Base-by-base conservation (phyloP, 2,329 filamentous ascomycete species). In the Verticillium dahliae region DNA sequence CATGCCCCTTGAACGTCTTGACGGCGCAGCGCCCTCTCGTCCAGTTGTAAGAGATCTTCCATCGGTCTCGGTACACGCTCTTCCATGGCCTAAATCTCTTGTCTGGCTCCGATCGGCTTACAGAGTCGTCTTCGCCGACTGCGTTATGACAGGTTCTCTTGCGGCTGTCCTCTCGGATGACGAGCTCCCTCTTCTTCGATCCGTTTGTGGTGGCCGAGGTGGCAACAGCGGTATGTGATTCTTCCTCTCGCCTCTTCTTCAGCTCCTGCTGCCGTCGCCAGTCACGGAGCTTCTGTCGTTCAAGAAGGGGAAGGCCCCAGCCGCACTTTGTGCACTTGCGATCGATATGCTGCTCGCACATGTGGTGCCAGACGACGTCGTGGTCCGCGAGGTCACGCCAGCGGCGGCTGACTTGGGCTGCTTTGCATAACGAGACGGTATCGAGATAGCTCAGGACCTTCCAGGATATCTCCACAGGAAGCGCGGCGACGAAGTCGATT, bases 21-120 rank as follows among this genome's bases (percentile, higher is more conserved):
- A 91, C 89, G 6, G 88, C 88, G 76, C 90, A 98, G 41, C 94
- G 87, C 4, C 95, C 94, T 66, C 96, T 92, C 73, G 97, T 96
- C 95, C 95, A 99, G 73, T 98, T 98, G 63, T 89, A 95, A 59
- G 95, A 94, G 57, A 99, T 92, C 73, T 94, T 95, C 81, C 94
- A 98, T 15, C 91, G 86, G 73, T 97, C 94, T 65, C 92, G 90
- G 78, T 99, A 99, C 1, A 99, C 91, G 64, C 96, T 92, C 75
- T 99, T 99, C 95, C 95, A 0, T 90, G 61, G 92, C 35, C 92
- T 78, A 58, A 82, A 82, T 65, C 80, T 82, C 33, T 78, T 80
- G 62, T 81, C 78, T 4, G 74, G 70, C 61, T 75, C 75, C 22
- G 73, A 66, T 56, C 71, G 67, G 6, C 75, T 58, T 61, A 71